Percentiles rank a stretch among this genome's conserved stretches.
These are phyloP conservation scores for Fusarium sp. DNA, from an alignment of 2,329 filamentous ascomycete genomes.

Conservation along the genomic window DNA sequence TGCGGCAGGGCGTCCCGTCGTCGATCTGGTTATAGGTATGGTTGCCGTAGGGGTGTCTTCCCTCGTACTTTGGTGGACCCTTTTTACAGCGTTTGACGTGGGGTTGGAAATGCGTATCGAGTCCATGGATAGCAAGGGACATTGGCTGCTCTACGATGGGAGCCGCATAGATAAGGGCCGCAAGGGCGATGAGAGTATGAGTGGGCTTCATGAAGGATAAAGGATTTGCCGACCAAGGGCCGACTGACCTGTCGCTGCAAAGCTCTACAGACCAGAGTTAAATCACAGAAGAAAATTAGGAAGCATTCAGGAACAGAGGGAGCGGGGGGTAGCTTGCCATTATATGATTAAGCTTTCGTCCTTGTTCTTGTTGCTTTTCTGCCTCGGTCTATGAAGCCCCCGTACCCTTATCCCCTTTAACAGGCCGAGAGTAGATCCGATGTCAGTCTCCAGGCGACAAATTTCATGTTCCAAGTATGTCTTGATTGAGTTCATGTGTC, in stretches of 20 bases:
- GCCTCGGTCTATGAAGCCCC: background rate
- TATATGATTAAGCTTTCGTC: background rate
- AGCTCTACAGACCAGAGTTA: background rate
- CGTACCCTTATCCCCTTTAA: background rate
- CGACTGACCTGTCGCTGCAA: background rate
- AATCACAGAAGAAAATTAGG: accelerated
- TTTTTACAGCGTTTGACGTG: background rate
- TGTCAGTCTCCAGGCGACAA: background rate
- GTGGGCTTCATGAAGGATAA: background rate
- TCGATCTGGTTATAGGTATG: background rate
- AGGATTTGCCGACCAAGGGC: too few species aligned
- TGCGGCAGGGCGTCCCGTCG: slow-evolving; percentile 3
- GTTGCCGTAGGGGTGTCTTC: background rate
- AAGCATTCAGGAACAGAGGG: background rate
- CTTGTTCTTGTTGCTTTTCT: background rate
- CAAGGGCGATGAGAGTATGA: background rate
- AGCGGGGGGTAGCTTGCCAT: too few species aligned
- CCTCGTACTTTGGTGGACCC: background rate
- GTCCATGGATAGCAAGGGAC: background rate
- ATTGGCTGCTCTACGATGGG: background rate
- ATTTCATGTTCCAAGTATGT: background rate
- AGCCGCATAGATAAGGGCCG: background rate
- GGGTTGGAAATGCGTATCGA: background rate
- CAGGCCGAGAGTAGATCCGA: background rate
- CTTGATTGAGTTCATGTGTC: background rate